Percentiles rank a stretch among this genome's conserved stretches.
These are phyloP conservation scores for Lichtheimia ramosa DNA, from an alignment of 371 early-diverging fungal species.

Conservation along the genomic window DNA sequence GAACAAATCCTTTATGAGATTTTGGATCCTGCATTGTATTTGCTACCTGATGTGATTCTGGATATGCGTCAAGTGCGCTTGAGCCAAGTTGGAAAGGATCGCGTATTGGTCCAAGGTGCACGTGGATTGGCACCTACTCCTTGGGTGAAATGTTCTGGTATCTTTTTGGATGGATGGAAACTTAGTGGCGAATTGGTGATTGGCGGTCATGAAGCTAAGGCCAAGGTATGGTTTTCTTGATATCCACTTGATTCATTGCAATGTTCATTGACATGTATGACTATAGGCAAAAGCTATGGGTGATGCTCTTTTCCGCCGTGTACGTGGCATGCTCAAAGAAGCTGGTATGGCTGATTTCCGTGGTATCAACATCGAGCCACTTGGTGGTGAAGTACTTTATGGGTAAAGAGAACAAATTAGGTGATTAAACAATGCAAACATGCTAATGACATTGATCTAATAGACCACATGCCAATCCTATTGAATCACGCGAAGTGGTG, in stretches of 20 bases:
- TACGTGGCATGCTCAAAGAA: conserved; percentile 47
- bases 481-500: conserved; percentile 60
- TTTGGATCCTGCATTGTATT: conserved; percentile 67
- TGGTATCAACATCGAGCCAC: conserved; percentile 57
- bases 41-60: conserved; percentile 73
- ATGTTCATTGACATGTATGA: neutral
- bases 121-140: conserved; percentile 68
- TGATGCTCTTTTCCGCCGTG: conserved; percentile 61
- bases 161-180: conserved; percentile 72
- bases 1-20: conserved; percentile 78
- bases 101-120: conserved; percentile 67
- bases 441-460: neutral
- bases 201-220: conserved; percentile 67
- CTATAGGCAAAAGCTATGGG: conserved; percentile 60
- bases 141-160: conserved; percentile 68
- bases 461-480: conserved; percentile 49
- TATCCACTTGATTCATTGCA: too few relatives aligned
- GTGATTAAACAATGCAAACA: neutral
- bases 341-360: conserved; percentile 54
- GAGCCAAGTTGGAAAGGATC: conserved; percentile 56
- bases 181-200: conserved; percentile 66
- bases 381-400: conserved; percentile 72
- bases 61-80: conserved; percentile 67
- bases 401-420: conserved; percentile 43
- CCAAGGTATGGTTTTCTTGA: conserved; percentile 39